Base-by-base conservation (phyloP, 2,329 filamentous ascomycete genomes). In the Aulographum hederae region DNA sequence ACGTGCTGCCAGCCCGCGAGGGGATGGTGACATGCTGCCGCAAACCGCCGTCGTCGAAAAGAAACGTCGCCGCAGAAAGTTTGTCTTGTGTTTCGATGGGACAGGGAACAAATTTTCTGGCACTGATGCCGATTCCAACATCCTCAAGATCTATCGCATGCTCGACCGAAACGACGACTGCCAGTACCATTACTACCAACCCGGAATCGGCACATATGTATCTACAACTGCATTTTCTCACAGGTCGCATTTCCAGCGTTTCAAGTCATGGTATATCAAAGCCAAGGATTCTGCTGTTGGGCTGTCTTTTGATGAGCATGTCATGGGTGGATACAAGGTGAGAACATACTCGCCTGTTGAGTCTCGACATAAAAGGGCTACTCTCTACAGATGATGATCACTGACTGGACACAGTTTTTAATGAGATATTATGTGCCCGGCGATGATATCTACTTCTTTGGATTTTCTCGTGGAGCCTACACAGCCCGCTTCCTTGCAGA, bases 251-350 rank as follows among this genome's bases (percentile, higher is more conserved):
- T 47, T 62, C 15, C 65, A 69, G 5, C 64, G 69, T 11, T 43
- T 78, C 34, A 65, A 64, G 38, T 74, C 70, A 6, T 78, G 72
- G 69, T 77, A 74, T 44, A 54, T 63, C 27, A 79, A 80, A 42
- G 72, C 76, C 37, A 81, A 81, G 41, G 80, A 89, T 49, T 79
- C 76, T 3, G 80, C 79, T 6, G 53, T 91, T 37, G 81, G 81
- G 2, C 77, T 76, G 0, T 81, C 75, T 0, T 86, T 91, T 39
- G 78, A 78, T 41, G 66, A 81, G 34, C 80, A 89, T 53, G 80
- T 89, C 8, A 78, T 89, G 42, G 79, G 74, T 5, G 80, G 78
- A 1, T 89, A 89, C 52, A 72, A 73, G 33, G 81, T 85, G 48
- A 58, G 82, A 28, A 80, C 81, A 74, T 66, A 72, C 13, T 78